Conservation (phyloP, 345 rosid species). For the Arabis hirsuta region DNA sequence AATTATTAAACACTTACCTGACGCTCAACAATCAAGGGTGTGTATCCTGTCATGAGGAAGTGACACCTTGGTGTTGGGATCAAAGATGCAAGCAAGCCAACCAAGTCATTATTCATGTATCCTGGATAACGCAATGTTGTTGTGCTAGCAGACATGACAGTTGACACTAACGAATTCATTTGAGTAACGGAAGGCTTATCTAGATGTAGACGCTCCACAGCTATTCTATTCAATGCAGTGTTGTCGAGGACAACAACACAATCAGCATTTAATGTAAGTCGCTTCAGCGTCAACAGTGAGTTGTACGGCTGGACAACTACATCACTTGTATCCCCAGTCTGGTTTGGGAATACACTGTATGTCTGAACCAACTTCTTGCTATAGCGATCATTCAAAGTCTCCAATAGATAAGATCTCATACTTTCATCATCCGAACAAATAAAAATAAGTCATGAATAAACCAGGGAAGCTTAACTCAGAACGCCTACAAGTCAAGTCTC, state of each 20-base stretch:
- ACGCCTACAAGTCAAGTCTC: slow-evolving; percentile 3
- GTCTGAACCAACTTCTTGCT: slow-evolving; percentile 99
- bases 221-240: slow-evolving; percentile 91
- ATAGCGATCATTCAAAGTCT: slow-evolving; percentile 94
- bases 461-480: not conserved
- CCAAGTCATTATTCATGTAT: slow-evolving; percentile 98
- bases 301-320: slow-evolving; percentile 99
- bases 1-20: slow-evolving; percentile 53
- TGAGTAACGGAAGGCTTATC: slow-evolving; percentile 87
- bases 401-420: slow-evolving; percentile 97
- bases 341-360: slow-evolving; percentile 96
- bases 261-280: slow-evolving; percentile 92
- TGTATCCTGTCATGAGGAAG: slow-evolving; percentile 99
- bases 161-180: slow-evolving; percentile 93
- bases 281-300: slow-evolving; percentile 92
- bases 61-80: slow-evolving; percentile 99
- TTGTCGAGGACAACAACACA: slow-evolving; percentile 99
- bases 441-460: not conserved
- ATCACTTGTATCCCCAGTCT: slow-evolving; percentile 92
- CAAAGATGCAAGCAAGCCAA: slow-evolving; percentile 95
- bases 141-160: slow-evolving; percentile 99
- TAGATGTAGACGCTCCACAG: slow-evolving; percentile 93
- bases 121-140: slow-evolving; percentile 97
- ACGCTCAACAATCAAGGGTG: slow-evolving; percentile 94
- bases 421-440: slow-evolving; percentile 55